Base-by-base conservation (phyloP, 2,329 filamentous ascomycete species). In the Niveomyces coronatus region DNA sequence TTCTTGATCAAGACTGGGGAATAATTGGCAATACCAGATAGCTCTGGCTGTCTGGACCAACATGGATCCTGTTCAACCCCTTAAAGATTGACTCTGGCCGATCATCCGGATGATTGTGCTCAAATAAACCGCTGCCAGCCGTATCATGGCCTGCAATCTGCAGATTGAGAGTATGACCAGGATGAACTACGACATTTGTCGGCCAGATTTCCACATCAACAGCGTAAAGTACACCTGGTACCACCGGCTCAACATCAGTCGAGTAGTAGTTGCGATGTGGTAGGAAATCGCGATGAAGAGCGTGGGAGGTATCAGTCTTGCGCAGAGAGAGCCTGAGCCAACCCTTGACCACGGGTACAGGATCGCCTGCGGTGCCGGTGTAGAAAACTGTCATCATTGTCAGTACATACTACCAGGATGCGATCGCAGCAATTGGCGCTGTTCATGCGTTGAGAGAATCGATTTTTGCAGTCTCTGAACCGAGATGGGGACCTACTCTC, bases 181-280 rank as follows among this genome's bases (percentile, higher is more conserved):
- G 27, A n/a, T 14, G 13, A 22, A 30, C 0, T 14, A 78, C 57
- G 0, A 79, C 72, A 43, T 76, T 76, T 0, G 76, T 79, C 0
- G 76, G 75, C 77, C 76, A 81, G 0, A 81, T 52, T 51, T 81
- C 76, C 0, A 81, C 60, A 44, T 81, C 76, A 1, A 79, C 71
- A 0, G 52, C 55, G 47, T 82, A 81, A 0, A 76, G 59, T 39
- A 75, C 68, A 0, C 68, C 70, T 0, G 63, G 57, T 19, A 68
- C 62, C 8, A 81, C 74, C 1, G 67, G 62, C 31, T 64, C 62
- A 3, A 74, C 68, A 43, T 80, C 76, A 0, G 59, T 70, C 26
- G 65, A 70, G 14, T 65, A 60, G 48, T 81, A 82, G 34, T 79
- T 68, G 5, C 76, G 63, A 3, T 49, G 23, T 13, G 35, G 41